Evolutionary conservation across 768 basidiomycete genomes (phyloP), one percentile per base, ranked within the genome.

Genomic region (Lactifluus piperatus): DNA sequence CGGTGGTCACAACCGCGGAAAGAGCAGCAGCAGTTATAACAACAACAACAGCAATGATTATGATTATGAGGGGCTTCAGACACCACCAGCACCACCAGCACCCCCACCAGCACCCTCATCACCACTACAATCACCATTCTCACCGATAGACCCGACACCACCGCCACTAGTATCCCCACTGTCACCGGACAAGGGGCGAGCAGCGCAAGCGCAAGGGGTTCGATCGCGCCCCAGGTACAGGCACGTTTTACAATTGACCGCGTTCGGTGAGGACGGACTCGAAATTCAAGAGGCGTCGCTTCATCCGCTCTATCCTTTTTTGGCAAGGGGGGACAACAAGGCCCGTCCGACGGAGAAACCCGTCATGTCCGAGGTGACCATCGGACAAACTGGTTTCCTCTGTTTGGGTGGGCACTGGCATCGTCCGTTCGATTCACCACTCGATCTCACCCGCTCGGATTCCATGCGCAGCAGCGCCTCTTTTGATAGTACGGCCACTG

Each of bases 221-320:
- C 37, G 16, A 39, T 34, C 37, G 37, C 37, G 18, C n/a, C n/a
- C n/a, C 22, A 44, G 14, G 64, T 29, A 60, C 67, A 36, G 65
- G 64, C 10, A 80, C 9, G 77, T 81, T 64, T 70, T 93, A 46
- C 91, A 93, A 68, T 69, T 91, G 36, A 73, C 87, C 47, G 84
- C 81, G 18, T 80, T 91, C 52, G 77, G 83, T 24, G 84, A 85
- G 54, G 77, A 81, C 56, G 89, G 89, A 11, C 64, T 93, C 16
- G 90, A 93, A 68, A 79, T 84, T 3, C 83, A 86, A 61, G 91
- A 93, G 70, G 68, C 85, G 30, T 70, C 80, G 1, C 69, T 89
- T 11, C 69, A 78, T 10, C 30, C 55, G 27, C 41, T 44, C 10
- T 22, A 24, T 22, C 11, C 43, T 20, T 77, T 77, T 55, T 69